Conservation (phyloP, 352 stramenopile genomes). For the Phytopythium chamaehyphon region DNA sequence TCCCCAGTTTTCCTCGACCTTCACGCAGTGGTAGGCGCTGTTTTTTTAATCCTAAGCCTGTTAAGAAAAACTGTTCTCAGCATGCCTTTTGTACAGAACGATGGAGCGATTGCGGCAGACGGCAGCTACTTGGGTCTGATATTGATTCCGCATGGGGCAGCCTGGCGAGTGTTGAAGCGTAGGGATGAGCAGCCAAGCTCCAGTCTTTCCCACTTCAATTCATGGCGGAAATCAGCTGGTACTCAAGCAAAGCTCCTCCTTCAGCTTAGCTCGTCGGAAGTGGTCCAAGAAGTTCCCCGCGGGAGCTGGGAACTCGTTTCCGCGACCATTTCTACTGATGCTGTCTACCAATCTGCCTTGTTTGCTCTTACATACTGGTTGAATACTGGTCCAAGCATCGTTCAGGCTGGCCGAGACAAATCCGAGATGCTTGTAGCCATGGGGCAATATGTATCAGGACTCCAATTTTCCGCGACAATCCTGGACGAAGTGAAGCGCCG, state of each 20-base stretch:
- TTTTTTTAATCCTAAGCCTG: not conserved
- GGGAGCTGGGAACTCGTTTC: constrained; percentile 59
- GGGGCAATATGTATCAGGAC: constrained; percentile 25
- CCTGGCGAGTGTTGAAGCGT: constrained; percentile 32
- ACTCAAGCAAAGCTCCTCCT: too few relatives aligned
- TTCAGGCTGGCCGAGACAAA: too few relatives aligned
- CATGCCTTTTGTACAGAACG: constrained; percentile 33
- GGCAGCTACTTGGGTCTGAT: constrained; percentile 35
- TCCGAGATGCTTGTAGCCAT: constrained; percentile 14
- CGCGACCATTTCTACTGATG: constrained; percentile 44
- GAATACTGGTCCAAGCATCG: not conserved
- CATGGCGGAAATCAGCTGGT: too few relatives aligned
- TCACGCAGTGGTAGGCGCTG: constrained; percentile 35
- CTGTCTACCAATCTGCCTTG: constrained; percentile 40
- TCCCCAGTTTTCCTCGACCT: constrained; percentile 48
- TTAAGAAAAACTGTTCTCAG: too few relatives aligned
- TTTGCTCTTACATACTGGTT: constrained; percentile 42
- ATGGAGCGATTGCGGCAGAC: constrained; percentile 31
- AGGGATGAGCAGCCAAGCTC: too few relatives aligned
- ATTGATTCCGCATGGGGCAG: constrained; percentile 32
- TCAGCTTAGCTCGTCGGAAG: too few relatives aligned
- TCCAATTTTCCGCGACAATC: constrained; percentile 22
- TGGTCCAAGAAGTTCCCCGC: too few relatives aligned
- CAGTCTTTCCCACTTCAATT: too few relatives aligned
- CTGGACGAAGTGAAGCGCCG: constrained; percentile 19